Percentiles rank a stretch among this genome's conserved stretches.
Conservation (phyloP, 73 alveolate species). For the Loxodes magnus region DNA sequence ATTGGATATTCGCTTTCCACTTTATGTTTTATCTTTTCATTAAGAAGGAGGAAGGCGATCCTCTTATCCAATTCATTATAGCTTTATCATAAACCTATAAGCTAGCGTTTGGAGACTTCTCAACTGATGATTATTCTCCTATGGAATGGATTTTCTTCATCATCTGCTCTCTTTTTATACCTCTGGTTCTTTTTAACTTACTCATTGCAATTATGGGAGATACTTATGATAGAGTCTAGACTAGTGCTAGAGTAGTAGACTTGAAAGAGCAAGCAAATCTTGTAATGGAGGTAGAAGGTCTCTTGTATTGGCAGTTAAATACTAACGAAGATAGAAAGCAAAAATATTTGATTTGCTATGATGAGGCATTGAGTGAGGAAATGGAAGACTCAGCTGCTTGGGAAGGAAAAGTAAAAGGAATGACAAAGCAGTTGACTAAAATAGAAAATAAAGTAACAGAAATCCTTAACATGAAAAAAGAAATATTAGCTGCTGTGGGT, state of each 20-base stretch:
- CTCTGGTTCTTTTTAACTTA: conserved; percentile 14
- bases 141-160: conserved; percentile 18
- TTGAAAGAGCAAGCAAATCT: conserved; percentile 13
- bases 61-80: not conserved
- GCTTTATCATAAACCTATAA: not conserved
- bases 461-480: no score
- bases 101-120: conserved; percentile 14
- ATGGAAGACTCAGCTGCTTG: no score
- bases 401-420: no score
- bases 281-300: conserved; percentile 14
- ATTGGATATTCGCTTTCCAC: conserved; percentile 18
- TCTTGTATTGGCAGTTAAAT: conserved; percentile 7
- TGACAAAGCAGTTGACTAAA: no score
- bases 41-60: not conserved
- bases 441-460: no score
- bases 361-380: no score
- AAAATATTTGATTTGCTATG: no score
- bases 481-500: no score
- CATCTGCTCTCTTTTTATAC: conserved; percentile 7
- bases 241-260: conserved; percentile 8
- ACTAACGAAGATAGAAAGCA: no score
- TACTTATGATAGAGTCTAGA: conserved; percentile 17
- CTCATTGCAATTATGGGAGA: conserved; percentile 28
- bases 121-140: not conserved
- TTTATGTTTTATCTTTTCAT: conserved; percentile 5